Percentiles rank a stretch among this genome's conserved stretches.
Conservation (phyloP, 169 alveolate species). For the Babesia ovis region DNA sequence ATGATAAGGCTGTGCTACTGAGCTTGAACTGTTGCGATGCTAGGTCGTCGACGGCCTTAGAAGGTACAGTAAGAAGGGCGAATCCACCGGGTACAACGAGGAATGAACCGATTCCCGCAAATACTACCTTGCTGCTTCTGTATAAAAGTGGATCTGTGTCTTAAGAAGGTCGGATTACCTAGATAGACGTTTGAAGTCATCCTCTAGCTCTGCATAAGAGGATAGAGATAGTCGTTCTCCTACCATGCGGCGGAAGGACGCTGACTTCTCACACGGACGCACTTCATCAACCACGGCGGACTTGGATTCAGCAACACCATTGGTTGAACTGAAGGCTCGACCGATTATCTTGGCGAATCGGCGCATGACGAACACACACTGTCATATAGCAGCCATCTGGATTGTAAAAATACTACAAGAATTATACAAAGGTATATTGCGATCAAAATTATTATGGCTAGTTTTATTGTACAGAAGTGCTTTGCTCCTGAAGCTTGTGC, state of each 20-base stretch:
- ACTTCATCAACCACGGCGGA: not conserved
- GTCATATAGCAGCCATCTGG: not conserved
- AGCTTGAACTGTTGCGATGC: conserved; percentile 54
- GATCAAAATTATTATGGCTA: not conserved
- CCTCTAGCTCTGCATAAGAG: conserved; percentile 36
- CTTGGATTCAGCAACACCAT: not conserved
- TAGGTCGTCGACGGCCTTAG: conserved; percentile 21
- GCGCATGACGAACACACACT: conserved; percentile 17
- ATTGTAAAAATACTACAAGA: not conserved
- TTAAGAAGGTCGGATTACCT: conserved; percentile 14
- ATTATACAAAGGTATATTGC: not conserved
- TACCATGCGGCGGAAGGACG: conserved; percentile 7
- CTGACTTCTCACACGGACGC: not conserved
- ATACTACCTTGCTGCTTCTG: conserved; percentile 60
- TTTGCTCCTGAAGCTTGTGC: conserved; percentile 33
- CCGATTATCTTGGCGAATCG: conserved; percentile 4
- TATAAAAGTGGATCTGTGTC: not conserved
- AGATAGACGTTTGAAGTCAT: conserved; percentile 40
- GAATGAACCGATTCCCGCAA: conserved; percentile 40
- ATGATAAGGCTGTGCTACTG: conserved; percentile 46
- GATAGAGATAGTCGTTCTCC: conserved; percentile 23
- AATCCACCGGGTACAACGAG: conserved; percentile 45
- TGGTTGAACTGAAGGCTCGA: not conserved
- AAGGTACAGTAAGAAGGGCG: conserved; percentile 43
- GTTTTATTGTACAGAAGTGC: conserved; percentile 1